Base-by-base conservation (phyloP, 768 basidiomycete species). In the Lactarius indigo region DNA sequence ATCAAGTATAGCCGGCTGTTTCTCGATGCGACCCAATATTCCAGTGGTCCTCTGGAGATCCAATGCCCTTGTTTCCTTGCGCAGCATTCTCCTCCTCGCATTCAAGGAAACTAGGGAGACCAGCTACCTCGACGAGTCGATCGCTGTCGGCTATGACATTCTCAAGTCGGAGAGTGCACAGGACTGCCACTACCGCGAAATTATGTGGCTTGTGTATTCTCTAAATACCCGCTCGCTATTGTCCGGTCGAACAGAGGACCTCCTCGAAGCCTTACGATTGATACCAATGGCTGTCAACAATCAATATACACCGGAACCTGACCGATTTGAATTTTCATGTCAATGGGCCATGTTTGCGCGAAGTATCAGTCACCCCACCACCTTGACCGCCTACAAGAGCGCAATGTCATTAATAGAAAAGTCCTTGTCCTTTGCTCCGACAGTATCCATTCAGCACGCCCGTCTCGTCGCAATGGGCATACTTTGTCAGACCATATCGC, bases 91-190 rank as follows among this genome's bases (percentile, higher is more conserved):
- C 41, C 4, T 10, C 15, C 56, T 30, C 5, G 55, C 63, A 0
- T 63, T 57, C 30, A 1, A 31, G 5, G n/a, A 23, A 5, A 44
- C 41, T 20, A 17, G 35, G 0, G 28, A 15, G 12, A 18, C 2
- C 15, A 56, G 44, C 15, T 56, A 63, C 35, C 63, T 63, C 23
- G n/a, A 57, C 17, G 56, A 44, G 17, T 63, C 56, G 8, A 44
- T 63, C 23, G 5, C 55, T 1, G 15, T 44, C 6, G n/a, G 33
- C 18, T 42, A n/a, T 47, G 17, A 12, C 12, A 8, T 41, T 12
- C 63, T 63, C 23, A 5, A 33, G 6, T 47, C 5, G 47, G 13
- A 13, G 12, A 13, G n/a, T 47, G n/a, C 0, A 12, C n/a, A 5
- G 4, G 1, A 13, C 3, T 0, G 3, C 47, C n/a, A 47, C 47